Base-by-base conservation (phyloP, 2,329 filamentous ascomycete species). In the Neofusicoccum umdonicola region DNA sequence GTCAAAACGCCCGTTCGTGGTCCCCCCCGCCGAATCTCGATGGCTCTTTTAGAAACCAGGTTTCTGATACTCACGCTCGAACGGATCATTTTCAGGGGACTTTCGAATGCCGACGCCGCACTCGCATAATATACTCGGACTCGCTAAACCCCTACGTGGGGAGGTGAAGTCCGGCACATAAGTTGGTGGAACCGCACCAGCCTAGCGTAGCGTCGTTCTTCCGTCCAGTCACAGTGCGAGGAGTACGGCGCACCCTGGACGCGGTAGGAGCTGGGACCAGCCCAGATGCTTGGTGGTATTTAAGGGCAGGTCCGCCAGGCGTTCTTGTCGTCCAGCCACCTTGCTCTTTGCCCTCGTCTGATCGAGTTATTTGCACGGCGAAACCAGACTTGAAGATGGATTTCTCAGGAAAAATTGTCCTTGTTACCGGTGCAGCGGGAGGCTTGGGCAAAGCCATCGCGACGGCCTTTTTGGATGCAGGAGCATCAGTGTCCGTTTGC, bases 401-500 rank as follows among this genome's bases (percentile, higher is more conserved):
- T 6, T 60, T 60, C 27, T 47, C 42, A 15, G 50, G 50, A 7
- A 66, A 65, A 35, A 22, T 42, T 1, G 45, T 61, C 8, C 54
- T 66, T 41, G 42, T 66, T 13, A 66, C 65, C n/a, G 65, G 65
- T 7, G 47, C 62, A 11, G 65, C 31, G n/a, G 62, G 65, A 12
- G 65, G 65, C 15, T 56, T 66, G 27, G 65, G 65, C 4, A 65
- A 62, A 41, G 65, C 56, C 27, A 66, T 58, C 22, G 52, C 62
- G 1, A 37, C 44, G 9, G 51, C 63, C 3, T 65, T 48, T 27
- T 37, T 77, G 17, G 42, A 67, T 12, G 68, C 70, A 7, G 74
- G 73, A 11, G 71, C 72, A 48, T 75, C 73, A 37, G 75, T 78
- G 35, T 71, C 76, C 27, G 68, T 75, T 41, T 72, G 71, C 67